A percentile compares a stretch with the other conserved stretches of the same genome.
phyloP scores from a whole-genome alignment of 345 rosid species.

The Rhizophora mangle region DNA sequence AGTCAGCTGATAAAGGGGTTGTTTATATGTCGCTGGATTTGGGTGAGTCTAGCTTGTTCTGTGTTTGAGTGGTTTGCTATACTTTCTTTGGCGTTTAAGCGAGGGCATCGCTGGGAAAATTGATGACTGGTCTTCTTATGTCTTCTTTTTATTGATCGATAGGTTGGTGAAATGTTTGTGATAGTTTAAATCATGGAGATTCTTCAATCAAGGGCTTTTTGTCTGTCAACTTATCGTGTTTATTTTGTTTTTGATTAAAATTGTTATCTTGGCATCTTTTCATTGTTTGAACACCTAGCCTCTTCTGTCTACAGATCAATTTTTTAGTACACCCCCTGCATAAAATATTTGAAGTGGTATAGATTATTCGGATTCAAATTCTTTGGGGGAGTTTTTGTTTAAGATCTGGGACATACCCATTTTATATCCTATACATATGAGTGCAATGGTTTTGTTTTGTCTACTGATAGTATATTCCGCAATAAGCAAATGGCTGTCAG shows the following conservation, averaged over 20 bases:
- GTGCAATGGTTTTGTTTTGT: conserved; percentile 2
- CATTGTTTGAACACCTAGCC: not conserved
- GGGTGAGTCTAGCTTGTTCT: not conserved
- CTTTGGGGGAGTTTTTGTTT: too few relatives aligned
- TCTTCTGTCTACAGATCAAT: not conserved
- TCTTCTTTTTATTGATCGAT: too few relatives aligned
- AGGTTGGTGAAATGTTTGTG: too few relatives aligned
- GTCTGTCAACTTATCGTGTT: conserved; percentile 3
- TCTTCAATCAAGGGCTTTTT: conserved; percentile 1
- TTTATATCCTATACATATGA: not conserved
- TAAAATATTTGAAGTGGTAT: not conserved
- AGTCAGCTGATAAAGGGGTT: not conserved
- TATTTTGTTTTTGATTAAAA: not conserved
- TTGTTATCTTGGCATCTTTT: conserved; percentile 3
- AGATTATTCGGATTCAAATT: not conserved
- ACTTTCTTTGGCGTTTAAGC: too few relatives aligned
- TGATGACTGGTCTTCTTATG: too few relatives aligned
- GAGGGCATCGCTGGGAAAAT: too few relatives aligned
- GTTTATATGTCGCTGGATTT: not conserved
- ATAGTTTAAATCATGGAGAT: conserved; percentile 9
- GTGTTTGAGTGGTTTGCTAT: too few relatives aligned
- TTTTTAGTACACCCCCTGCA: not conserved
- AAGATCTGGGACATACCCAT: too few relatives aligned
- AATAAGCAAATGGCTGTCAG: conserved; percentile 1
- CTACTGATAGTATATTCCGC: not conserved